Base-by-base conservation (phyloP, 2,329 filamentous ascomycete species). In the Ophiostoma sp. region DNA sequence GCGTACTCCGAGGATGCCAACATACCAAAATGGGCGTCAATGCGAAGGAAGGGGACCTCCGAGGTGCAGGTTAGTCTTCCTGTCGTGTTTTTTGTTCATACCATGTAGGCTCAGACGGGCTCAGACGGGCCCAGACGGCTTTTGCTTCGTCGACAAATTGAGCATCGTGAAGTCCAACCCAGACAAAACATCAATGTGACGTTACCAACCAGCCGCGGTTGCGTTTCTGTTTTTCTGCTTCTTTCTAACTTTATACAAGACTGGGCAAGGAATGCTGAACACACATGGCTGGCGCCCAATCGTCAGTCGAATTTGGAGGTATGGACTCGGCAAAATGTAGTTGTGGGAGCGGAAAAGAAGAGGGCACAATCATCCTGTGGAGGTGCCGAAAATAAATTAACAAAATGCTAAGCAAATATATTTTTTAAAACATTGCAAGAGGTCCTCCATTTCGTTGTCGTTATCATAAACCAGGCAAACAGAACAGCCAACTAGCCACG, bases 11-110 rank as follows among this genome's bases (percentile, higher is more conserved):
- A 57, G 11, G 52, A 27, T 57, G 23, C 10, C n/a, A 57, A 27
- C 10, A 31, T 57, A n/a, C 52, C 52, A 10, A 57, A 57, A 57
- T 15, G 23, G 52, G 23, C 17, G 52, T 57, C 52, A 57, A 57
- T 57, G 52, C 52, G 27, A 27, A 57, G 52, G 52, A 57, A 57
- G 52, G 52, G 52, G 52, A 57, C 23, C 52, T 57, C 52, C 52
- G 52, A 57, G n/a, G 3, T 57, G 52, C 17, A 48, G 44, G 17
- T 48, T 6, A n/a, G 20, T 48, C 17, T n/a, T 20, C 20, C 17
- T 48, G 17, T n/a, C 6, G 8, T 48, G 20, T 8, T n/a, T 48
- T 39, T 11, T 48, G 17, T n/a, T 48, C 44, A 48, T 48, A 48
- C 20, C 44, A 8, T 6, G 44, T 44, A 6, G 17, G 17, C 44